A percentile compares a stretch with the other conserved stretches of the same genome.
Conservation (phyloP, 148 eudicot species). For the Gaultheria prostrata region DNA sequence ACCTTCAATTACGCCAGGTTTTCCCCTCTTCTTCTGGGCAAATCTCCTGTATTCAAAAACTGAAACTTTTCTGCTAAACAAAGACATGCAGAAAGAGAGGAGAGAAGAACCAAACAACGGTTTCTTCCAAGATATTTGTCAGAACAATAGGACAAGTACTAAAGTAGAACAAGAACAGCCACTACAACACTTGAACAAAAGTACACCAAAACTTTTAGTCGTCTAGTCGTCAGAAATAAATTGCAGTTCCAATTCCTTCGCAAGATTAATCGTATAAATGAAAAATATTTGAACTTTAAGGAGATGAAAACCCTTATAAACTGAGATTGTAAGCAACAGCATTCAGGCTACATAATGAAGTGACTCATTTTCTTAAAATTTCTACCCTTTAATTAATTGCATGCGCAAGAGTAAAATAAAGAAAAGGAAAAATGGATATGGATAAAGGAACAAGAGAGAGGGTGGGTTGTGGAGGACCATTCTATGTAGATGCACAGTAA, state of each 20-base stretch:
- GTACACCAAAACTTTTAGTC: neutral
- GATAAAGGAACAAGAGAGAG: neutral
- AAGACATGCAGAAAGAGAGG: neutral
- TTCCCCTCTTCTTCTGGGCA: neutral
- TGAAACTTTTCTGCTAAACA: neutral
- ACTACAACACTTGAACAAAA: neutral
- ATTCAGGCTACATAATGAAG: neutral
- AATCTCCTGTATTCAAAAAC: neutral
- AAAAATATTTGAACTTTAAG: neutral
- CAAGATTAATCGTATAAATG: neutral
- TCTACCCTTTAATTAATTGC: conserved; percentile 16
- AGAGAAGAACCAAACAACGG: neutral
- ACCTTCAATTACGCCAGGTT: neutral
- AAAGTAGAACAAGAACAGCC: neutral
- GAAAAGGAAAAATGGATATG: neutral
- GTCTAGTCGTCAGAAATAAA: neutral
- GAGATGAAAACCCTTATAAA: neutral
- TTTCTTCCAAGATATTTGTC: neutral
- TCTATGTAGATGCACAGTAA: conserved; percentile 21
- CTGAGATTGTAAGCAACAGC: neutral
- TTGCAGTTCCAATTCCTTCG: too few relatives aligned
- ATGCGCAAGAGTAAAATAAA: conserved; percentile 21
- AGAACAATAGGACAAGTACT: neutral
- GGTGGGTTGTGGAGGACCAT: conserved; percentile 19
- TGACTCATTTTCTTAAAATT: neutral